A percentile compares a stretch with the other conserved stretches of the same genome.
Evolutionary conservation across 75 land plant species (phyloP).

Genomic region (Sequoiadendron giganteum): DNA sequence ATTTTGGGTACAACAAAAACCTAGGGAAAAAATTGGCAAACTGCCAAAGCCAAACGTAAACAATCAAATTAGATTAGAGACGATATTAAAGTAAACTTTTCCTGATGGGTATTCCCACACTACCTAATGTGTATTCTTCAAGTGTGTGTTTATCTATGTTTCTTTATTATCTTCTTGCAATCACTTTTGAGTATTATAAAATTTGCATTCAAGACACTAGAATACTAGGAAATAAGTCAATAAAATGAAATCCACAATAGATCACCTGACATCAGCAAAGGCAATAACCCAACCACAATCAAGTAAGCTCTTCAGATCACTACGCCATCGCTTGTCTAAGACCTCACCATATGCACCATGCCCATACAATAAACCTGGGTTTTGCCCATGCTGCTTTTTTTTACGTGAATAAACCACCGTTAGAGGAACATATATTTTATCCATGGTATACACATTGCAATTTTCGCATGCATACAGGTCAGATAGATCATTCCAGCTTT

Average conservation of each 20-base stretch:
- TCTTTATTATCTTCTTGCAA: background rate
- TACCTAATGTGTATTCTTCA: background rate
- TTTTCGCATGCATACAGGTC: constrained; percentile 78
- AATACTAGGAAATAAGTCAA: background rate
- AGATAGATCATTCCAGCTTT: constrained; percentile 68
- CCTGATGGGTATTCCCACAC: background rate
- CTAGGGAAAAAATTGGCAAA: no score
- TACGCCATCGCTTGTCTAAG: constrained; percentile 82
- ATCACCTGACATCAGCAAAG: constrained; percentile 95
- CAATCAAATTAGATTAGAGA: no score
- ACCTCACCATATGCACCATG: constrained; percentile 95
- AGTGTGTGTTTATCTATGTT: background rate
- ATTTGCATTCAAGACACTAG: no score
- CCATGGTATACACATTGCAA: constrained; percentile 52
- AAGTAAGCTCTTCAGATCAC: constrained; percentile 81
- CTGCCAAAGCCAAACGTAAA: no score
- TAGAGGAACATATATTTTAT: constrained; percentile 65
- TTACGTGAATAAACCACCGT: constrained; percentile 70
- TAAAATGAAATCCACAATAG: background rate
- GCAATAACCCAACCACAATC: constrained; percentile 98
- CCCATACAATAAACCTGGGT: constrained; percentile 80
- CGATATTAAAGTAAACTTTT: no score
- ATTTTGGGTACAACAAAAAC: no score
- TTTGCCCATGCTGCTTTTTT: constrained; percentile 32
- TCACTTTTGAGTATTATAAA: background rate